Evolutionary conservation across 2,329 filamentous ascomycete species (phyloP), one percentile per base, ranked within the genome.

Genomic region (Amphichorda felina): DNA sequence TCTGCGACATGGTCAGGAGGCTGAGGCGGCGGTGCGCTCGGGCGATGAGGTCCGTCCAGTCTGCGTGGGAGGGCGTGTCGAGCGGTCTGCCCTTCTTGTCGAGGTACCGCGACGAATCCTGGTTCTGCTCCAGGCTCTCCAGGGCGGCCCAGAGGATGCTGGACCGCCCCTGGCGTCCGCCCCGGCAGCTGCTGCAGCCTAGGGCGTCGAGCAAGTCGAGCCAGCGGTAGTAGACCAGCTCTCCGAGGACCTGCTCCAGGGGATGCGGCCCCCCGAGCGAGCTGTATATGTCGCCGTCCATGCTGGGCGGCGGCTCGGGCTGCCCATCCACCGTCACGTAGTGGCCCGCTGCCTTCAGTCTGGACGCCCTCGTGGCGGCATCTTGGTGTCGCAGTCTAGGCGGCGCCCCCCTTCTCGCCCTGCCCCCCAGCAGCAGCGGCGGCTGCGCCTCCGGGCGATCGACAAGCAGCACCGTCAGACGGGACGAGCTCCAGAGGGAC

Each of bases 221-320:
- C 53, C 53, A 55, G 4, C 43, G 39, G 5, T 48, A 43, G 30
- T 50, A 45, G 1, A 51, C 38, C 2, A 52, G 27, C 24, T 52
- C 48, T 8, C 45, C 43, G 2, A 54, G 30, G 6, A 45, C 33
- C 14, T 38, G 39, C 2, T 37, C 35, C 19, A 25, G 8, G 10
- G 18, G 8, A 13, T 18, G 17, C 2, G 5, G n/a, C 10, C 25
- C 35, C 11, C 17, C 35, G 10, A 40, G 31, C 7, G 19, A 21
- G 3, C 37, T 21, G 10, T 28, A 33, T 8, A 40, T 21, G 6
- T 37, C 38, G 15, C 11, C 14, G n/a, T 40, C 38, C 5, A 40
- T 19, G 31, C 16, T 38, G 5, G 16, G 19, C 9, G 21, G 13
- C 27, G 21, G 10, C 21, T 24, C 6, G 21, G 21, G 21, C 6